phyloP scores from a whole-genome alignment of 2,329 filamentous ascomycete species.

The Cyphellophora europaea region DNA sequence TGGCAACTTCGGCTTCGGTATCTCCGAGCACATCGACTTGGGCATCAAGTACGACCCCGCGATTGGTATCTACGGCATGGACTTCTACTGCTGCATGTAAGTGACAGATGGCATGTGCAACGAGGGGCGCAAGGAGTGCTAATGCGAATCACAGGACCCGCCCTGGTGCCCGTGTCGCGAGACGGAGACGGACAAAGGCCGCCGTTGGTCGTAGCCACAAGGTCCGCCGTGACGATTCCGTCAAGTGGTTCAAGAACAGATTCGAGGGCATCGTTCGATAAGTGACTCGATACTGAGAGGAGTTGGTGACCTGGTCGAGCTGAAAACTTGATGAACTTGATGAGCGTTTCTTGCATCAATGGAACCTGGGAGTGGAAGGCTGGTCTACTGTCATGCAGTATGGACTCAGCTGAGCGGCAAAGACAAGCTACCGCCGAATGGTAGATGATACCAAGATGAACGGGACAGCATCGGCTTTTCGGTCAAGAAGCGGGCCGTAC shows the following conservation, averaged over 20 bases:
- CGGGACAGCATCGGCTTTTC: too few relatives aligned
- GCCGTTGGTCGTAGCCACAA: slow-evolving; percentile 79
- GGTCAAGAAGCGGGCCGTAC: too few relatives aligned
- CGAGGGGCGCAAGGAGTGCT: slow-evolving; percentile 15
- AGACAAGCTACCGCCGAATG: too few relatives aligned
- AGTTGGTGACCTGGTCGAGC: too few relatives aligned
- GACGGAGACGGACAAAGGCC: slow-evolving; percentile 83
- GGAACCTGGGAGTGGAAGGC: too few relatives aligned
- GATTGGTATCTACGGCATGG: slow-evolving; percentile 99
- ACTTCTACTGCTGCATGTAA: slow-evolving; percentile 99
- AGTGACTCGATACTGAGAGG: slow-evolving; percentile 22
- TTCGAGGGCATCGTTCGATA: slow-evolving; percentile 99
- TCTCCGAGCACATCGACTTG: slow-evolving; percentile 99
- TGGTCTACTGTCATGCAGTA: too few relatives aligned
- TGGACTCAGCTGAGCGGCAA: too few relatives aligned
- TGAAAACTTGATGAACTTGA: too few relatives aligned
- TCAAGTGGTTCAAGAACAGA: slow-evolving; percentile 95
- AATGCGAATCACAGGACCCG: slow-evolving; percentile 56
- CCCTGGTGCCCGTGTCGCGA: slow-evolving; percentile 94
- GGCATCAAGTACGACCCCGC: slow-evolving; percentile 99
- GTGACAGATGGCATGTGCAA: too few relatives aligned
- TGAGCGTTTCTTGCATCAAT: too few relatives aligned
- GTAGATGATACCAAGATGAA: too few relatives aligned
- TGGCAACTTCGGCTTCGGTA: slow-evolving; percentile 99
- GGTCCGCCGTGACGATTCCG: slow-evolving; percentile 88